phyloP scores from a whole-genome alignment of 83 land plant genomes.

The Picea abies region DNA sequence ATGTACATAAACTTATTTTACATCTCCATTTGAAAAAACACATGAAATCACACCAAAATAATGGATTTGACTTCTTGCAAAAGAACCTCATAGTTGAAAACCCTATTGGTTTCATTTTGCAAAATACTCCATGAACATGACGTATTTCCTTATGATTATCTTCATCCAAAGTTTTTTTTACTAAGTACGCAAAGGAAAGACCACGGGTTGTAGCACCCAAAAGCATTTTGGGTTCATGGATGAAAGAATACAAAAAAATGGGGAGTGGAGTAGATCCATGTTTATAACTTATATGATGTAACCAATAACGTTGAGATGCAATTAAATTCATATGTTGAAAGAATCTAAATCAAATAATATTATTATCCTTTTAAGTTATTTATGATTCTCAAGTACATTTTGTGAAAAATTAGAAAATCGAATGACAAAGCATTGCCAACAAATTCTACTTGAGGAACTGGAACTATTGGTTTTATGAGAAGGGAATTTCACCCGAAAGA shows the following conservation, averaged over 20 bases:
- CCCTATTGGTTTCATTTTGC: conserved; percentile 76
- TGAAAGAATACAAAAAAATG: conserved; percentile 26
- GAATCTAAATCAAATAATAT: conserved; percentile 38
- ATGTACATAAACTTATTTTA: conserved; percentile 32
- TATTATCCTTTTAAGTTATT: too few relatives aligned
- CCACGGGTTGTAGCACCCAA: too few relatives aligned
- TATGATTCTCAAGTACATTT: too few relatives aligned
- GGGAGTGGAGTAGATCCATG: conserved; percentile 54
- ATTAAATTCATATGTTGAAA: conserved; percentile 49
- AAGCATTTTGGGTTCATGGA: too few relatives aligned
- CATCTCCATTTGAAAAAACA: conserved; percentile 61
- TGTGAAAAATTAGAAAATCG: too few relatives aligned
- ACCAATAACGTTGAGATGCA: conserved; percentile 11
- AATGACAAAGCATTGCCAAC: too few relatives aligned
- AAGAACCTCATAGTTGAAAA: conserved; percentile 38
- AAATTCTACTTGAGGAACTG: conserved; percentile 13
- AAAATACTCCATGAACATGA: conserved; percentile 60
- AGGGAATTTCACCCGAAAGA: conserved; percentile 76
- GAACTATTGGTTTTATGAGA: conserved; percentile 73
- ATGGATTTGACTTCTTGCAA: conserved; percentile 39
- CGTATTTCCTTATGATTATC: too few relatives aligned
- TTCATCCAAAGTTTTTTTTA: too few relatives aligned
- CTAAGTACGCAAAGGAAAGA: too few relatives aligned
- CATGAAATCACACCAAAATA: conserved; percentile 72
- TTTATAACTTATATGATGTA: too few relatives aligned